Evolutionary conservation across 2,329 filamentous ascomycete genomes (phyloP), one percentile per base, ranked within the genome.

Genomic region (Arthrobotrys musiformis): DNA sequence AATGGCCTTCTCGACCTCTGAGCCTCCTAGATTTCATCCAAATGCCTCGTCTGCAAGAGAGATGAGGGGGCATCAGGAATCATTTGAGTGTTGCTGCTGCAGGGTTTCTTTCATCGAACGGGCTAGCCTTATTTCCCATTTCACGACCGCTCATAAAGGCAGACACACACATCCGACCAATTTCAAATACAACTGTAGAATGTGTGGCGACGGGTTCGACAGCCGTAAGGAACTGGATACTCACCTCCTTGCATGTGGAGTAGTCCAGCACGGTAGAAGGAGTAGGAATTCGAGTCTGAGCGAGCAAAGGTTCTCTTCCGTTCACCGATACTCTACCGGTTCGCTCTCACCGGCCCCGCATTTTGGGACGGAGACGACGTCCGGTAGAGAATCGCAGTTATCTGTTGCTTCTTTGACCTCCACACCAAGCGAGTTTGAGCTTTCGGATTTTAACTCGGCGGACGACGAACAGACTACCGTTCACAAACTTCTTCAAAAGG

Each of bases 31-130:
- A 9, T 19, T 19, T 1, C 17, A 42, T 22, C 22, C 28, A 4
- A 37, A 22, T 24, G n/a, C 2, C 4, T 15, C 54, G 2, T 62
- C 73, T 0, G 35, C 66, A 2, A 70, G 40, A 33, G 13, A 54
- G 3, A 13, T 67, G 15, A 54, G 22, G 48, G 42, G 28, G 4
- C 52, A 60, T 11, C 46, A 46, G 8, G 60, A 50, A 13, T n/a
- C 24, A 3, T 63, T 67, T 15, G 50, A 70, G n/a, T 77, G 73
- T 26, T 77, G 73, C 28, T 77, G 66, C 44, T 77, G 73, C 26
- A 19, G 62, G 8, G 37, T 48, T 3, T 37, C 26, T 4, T 77
- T 77, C 46, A 56, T 70, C 24, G 33, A 26, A 24, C 19, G 52
- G 9, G 9, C 33, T 13, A 60, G 63, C 17, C 52, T 77, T 1